Percentiles rank a stretch among this genome's conserved stretches.
phyloP scores from a whole-genome alignment of 75 land plant species.

The Picea glauca region DNA sequence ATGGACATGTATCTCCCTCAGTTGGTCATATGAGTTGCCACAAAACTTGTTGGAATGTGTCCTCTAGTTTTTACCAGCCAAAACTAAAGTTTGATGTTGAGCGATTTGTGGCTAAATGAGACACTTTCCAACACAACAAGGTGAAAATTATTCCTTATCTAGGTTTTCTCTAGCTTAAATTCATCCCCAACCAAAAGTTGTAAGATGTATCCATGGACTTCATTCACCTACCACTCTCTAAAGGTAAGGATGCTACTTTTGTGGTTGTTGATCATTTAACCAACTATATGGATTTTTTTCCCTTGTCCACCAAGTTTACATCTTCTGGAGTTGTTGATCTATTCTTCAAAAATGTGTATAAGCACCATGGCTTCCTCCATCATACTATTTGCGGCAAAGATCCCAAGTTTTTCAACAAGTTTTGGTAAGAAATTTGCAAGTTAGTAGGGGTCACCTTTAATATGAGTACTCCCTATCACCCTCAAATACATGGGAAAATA shows the following conservation, averaged over 20 bases:
- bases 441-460: too few relatives aligned
- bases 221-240: background rate
- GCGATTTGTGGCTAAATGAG: background rate
- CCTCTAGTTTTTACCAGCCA: background rate
- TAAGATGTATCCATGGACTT: constrained; percentile 24
- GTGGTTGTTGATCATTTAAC: constrained; percentile 20
- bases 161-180: constrained; percentile 11
- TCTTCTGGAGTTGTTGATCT: too few relatives aligned
- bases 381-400: too few relatives aligned
- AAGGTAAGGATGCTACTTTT: constrained; percentile 12
- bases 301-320: too few relatives aligned
- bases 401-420: too few relatives aligned
- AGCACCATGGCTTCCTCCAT: too few relatives aligned
- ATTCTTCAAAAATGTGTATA: too few relatives aligned
- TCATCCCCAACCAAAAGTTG: constrained; percentile 15
- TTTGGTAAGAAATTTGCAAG: too few relatives aligned
- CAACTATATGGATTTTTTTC: too few relatives aligned
- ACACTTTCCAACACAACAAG: background rate
- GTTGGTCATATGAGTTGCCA: background rate
- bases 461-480: too few relatives aligned
- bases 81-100: background rate
- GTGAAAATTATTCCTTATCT: background rate
- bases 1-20: background rate
- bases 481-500: too few relatives aligned
- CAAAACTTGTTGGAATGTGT: background rate